Evolutionary conservation across 768 basidiomycete species (phyloP), one percentile per base, ranked within the genome.

Genomic region (Calocera viscosa): DNA sequence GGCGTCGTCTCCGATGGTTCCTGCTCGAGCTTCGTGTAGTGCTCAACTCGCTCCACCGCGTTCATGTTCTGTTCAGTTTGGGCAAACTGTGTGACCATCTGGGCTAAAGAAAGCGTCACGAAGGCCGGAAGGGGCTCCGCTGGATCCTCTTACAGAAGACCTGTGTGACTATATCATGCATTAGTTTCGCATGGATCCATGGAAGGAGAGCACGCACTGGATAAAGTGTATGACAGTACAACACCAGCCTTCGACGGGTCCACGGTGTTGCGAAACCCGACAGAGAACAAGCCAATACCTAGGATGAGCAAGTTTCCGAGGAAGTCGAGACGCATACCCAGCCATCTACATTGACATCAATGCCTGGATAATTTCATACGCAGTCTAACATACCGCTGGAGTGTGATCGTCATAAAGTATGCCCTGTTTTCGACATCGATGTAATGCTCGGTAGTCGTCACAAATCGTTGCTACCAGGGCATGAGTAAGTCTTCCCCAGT

Each of bases 61-160:
- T 88, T 88, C 82, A 88, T 87, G 71, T 85, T 85, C 73, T 86
- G 84, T 72, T 86, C 86, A 68, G 82, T 85, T 68, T 80, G 77
- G 2, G 86, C 84, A 70, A 83, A 86, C 33, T 79, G 77, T 0
- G 81, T 77, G 17, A 86, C 79, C 74, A 86, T 79, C 68, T 83
- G 79, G 3, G 83, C 82, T 85, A 68, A 16, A 71, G 53, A 64
- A 47, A 66, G 53, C 64, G 65, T 28, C 49, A 34, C 11, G 16
- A 66, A 19, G 1, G 14, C n/a, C 22, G n/a, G 2, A 17, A 19
- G 19, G 11, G 16, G n/a, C 11, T 24, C 35, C 35, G 24, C 47
- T 64, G 17, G 14, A 7, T 65, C 11, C 2, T 24, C 71, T 41
- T 41, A 70, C 70, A 72, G 35, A 70, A 68, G 5, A 67, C 53